Conservation (phyloP, 768 basidiomycete genomes). For the Naganishia antarctica region DNA sequence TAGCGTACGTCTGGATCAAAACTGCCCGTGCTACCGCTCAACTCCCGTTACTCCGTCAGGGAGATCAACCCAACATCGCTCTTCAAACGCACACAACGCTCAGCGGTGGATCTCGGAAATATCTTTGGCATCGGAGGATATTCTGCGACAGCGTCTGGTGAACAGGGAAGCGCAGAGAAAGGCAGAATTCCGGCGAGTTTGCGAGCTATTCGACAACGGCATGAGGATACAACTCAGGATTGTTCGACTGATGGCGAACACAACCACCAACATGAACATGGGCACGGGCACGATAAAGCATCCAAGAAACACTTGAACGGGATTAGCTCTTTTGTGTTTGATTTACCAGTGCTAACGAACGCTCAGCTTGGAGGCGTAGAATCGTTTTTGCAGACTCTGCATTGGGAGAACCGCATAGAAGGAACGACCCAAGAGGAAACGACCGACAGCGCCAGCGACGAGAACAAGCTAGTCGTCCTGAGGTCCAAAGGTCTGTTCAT, state of each 20-base stretch:
- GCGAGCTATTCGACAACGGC: background rate
- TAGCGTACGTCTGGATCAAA: constrained; percentile 50
- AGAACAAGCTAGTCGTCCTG: constrained; percentile 58
- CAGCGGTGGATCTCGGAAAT: constrained; percentile 65
- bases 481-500: constrained; percentile 81
- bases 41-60: constrained; percentile 37
- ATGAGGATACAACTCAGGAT: background rate
- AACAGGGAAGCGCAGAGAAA: background rate
- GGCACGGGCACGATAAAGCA: constrained; percentile 33
- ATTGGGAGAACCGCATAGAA: constrained; percentile 63
- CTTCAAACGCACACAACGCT: constrained; percentile 66
- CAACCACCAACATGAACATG: constrained; percentile 48
- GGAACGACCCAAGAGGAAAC: background rate
- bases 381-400: constrained; percentile 69
- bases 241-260: constrained; percentile 39
- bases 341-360: constrained; percentile 59
- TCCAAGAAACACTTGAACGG: constrained; percentile 53
- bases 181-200: constrained; percentile 1
- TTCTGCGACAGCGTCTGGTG: constrained; percentile 46
- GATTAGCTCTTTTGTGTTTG: constrained; percentile 47
- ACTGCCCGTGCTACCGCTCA: background rate
- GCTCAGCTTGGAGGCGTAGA: constrained; percentile 60
- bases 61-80: constrained; percentile 73
- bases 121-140: constrained; percentile 82
- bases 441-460: background rate